Conservation (phyloP, 805 yeast genomes). For the Candida piceae region DNA sequence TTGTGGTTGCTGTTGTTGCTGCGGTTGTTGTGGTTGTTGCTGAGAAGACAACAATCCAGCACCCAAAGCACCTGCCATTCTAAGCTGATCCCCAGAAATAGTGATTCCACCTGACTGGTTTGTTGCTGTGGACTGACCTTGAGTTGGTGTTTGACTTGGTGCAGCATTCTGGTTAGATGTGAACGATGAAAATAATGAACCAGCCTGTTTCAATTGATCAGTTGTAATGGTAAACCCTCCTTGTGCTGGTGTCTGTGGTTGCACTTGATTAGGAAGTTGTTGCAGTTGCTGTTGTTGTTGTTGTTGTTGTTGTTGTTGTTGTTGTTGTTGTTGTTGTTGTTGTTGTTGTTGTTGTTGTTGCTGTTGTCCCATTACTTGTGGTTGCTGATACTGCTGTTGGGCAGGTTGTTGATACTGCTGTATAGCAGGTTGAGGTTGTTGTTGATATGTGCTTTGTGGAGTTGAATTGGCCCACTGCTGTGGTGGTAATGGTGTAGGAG, state of each 20-base stretch:
- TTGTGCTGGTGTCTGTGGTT: slow-evolving; percentile 8
- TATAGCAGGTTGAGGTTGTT: slow-evolving; percentile 4
- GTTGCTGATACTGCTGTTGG: no score
- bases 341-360: no score
- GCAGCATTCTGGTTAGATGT: slow-evolving; percentile 4
- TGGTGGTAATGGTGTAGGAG: slow-evolving; percentile 3
- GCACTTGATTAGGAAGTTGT: slow-evolving; percentile 8
- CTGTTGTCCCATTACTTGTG: no score
- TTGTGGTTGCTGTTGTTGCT: not conserved
- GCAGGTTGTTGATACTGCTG: slow-evolving; percentile 7
- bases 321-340: no score
- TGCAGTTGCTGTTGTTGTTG: slow-evolving; percentile 4
- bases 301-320: no score
- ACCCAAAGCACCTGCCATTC: slow-evolving; percentile 11
- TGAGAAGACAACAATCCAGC: slow-evolving; percentile 4
- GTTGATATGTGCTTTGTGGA: slow-evolving; percentile 1
- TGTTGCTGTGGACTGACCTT: slow-evolving; percentile 1
- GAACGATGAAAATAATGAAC: slow-evolving; percentile 8
- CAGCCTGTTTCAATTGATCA: slow-evolving; percentile 14
- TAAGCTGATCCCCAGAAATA: slow-evolving; percentile 9
- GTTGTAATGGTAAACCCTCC: slow-evolving; percentile 9
- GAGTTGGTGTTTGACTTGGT: slow-evolving; percentile 8
- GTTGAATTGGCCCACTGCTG: slow-evolving; percentile 1
- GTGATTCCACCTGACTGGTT: slow-evolving; percentile 3
- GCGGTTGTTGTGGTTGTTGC: slow-evolving; percentile 6